Conservation (phyloP, 2,329 filamentous ascomycete genomes). For the Exophiala spinifera region DNA sequence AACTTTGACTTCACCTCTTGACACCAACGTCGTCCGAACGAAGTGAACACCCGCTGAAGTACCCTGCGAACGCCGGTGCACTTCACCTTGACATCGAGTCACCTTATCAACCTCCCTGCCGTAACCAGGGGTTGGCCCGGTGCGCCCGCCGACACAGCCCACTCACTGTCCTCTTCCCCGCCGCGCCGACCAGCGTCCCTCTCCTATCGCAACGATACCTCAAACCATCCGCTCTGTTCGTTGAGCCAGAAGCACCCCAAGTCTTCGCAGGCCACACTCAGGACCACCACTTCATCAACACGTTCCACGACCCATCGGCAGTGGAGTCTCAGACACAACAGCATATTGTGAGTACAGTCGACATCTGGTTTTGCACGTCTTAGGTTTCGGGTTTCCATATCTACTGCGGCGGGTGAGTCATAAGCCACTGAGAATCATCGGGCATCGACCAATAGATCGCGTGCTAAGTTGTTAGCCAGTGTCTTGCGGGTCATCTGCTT, state of each 20-base stretch:
- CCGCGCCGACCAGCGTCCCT: neutral
- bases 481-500: constrained; percentile 25
- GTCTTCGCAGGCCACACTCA: neutral
- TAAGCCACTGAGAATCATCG: constrained; percentile 15
- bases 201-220: neutral
- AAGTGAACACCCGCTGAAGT: constrained; percentile 9
- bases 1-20: constrained; percentile 6
- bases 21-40: neutral
- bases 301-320: neutral
- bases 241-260: neutral
- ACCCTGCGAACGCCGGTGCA: constrained; percentile 16
- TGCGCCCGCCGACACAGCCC: constrained; percentile 4
- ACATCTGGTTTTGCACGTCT: constrained; percentile 10
- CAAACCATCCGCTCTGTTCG: neutral
- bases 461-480: constrained; percentile 22
- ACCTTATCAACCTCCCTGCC: neutral
- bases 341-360: constrained; percentile 22
- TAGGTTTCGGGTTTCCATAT: constrained; percentile 18
- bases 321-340: neutral
- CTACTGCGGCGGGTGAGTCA: constrained; percentile 24
- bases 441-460: constrained; percentile 21
- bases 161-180: constrained; percentile 1
- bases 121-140: neutral
- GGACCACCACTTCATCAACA: neutral
- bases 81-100: neutral